Conservation (phyloP, 106 monocot species). For the Allium cepa region DNA sequence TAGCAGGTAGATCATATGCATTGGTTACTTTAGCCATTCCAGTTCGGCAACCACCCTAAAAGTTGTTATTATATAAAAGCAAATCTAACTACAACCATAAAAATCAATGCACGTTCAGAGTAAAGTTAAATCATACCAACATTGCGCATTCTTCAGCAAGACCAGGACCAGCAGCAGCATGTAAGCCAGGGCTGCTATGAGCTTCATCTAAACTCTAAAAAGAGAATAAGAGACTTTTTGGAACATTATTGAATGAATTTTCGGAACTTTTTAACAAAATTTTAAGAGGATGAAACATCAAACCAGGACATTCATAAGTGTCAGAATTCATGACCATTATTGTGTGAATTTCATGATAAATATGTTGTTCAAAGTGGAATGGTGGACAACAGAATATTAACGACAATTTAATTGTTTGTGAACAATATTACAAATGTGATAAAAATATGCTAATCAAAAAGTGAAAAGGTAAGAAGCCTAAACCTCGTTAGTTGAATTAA, state of each 20-base stretch:
- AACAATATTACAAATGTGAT: no score
- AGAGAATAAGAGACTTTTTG: no score
- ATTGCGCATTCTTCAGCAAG: conserved; percentile 94
- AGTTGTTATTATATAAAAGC: not conserved
- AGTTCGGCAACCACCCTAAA: conserved; percentile 91
- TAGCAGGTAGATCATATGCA: conserved; percentile 99
- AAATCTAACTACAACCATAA: conserved; percentile 1
- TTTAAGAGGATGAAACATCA: no score
- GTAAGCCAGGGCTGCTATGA: conserved; percentile 91
- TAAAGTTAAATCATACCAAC: conserved; percentile 37
- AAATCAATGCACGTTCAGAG: not conserved
- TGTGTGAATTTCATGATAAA: no score
- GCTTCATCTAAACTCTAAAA: conserved; percentile 91
- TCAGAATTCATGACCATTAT: no score
- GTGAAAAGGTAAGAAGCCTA: not conserved
- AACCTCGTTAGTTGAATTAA: conserved; percentile 98
- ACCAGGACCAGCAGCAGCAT: conserved; percentile 87
- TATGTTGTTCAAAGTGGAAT: no score
- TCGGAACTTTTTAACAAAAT: no score
- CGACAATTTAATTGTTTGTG: no score
- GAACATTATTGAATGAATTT: no score
- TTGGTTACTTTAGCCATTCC: conserved; percentile 98
- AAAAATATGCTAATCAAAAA: no score
- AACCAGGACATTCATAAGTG: no score
- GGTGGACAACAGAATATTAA: no score